Base-by-base conservation (phyloP, 2,329 filamentous ascomycete species). In the Pseudomassariella vexata region DNA sequence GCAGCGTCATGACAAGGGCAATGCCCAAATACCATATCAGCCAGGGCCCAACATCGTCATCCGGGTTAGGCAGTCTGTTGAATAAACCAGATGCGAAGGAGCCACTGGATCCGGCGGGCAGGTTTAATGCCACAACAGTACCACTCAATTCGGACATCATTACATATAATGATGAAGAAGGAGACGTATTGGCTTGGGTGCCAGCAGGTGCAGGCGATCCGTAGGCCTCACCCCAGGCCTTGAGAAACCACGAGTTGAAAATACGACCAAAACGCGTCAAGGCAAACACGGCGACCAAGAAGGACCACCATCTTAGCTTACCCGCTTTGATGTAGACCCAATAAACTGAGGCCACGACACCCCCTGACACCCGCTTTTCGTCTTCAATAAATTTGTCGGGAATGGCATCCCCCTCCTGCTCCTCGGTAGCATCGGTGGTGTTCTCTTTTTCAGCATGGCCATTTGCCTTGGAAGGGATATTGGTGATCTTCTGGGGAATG, bases 251-350 rank as follows among this genome's bases (percentile, higher is more conserved):
- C 2, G 76, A 79, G 47, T 86, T 75, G 1, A 69, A 70, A 23
- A 94, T 66, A 22, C 79, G 73, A 12, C 75, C 60, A 9, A 78
- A 49, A 6, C 88, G 78, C 46, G 78, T 85, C 0, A 79, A 24
- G 5, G 72, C 56, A 37, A 89, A 76, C 9, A 79, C 62, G 2
- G 75, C 20, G 3, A 90, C 63, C 3, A 89, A 66, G 2, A 76
- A 47, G 3, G 61, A 53, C 88, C 88, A 95, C 66, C 80, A 86
- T 35, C 66, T 66, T 26, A 89, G 65, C 9, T 77, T 82, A 3
- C 88, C 88, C 5, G 87, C 85, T 55, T 79, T 83, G 59, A 94
- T 79, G 44, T 94, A 95, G 41, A 79, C 77, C 78, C 84, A 87
- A 50, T 94, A 95, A 0, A 94, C 80, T 6, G 70, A 70, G 9